Base-by-base conservation (phyloP, 768 basidiomycete species). In the Termitomyces sp. region DNA sequence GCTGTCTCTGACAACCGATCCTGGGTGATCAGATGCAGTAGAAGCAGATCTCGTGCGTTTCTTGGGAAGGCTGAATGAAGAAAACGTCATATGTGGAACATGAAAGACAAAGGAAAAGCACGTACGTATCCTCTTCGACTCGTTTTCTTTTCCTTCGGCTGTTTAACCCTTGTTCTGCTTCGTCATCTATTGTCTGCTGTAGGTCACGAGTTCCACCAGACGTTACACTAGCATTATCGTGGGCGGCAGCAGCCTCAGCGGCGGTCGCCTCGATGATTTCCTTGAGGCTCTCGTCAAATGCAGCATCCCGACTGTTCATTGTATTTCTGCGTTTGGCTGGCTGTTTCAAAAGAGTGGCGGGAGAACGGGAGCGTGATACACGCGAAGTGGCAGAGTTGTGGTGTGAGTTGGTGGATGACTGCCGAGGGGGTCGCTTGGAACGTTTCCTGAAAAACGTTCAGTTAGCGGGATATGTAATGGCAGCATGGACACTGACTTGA, bases 281-380 rank as follows among this genome's bases (percentile, higher is more conserved):
- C 68, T 88, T 86, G 55, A 90, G 68, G 66, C 86, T 92, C 66
- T 94, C 90, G 67, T 96, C 95, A 67, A 94, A 95, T 12, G 86
- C 88, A 16, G 95, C 92, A 69, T 97, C 96, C 56, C 96, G 79
- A 65, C 92, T 95, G 70, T 98, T 98, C 94, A 99, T 96, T 50
- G 97, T 99, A 64, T 92, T 94, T 58, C 97, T 80, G 52, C 92
- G 84, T 73, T 94, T 96, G 40, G 89, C 80, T n/a, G 82, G 79
- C 64, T 84, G 83, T 59, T 84, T 85, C 35, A 79, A 65, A 21
- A 72, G 62, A 68, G 78, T 74, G 9, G 76, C 75, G 2, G 88
- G 91, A 25, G 87, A 91, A 69, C 84, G 88, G 21, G 88, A 90
- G 51, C 86, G 88, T 55, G 87, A 89, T 54, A 83, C 76, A 60